These are phyloP conservation scores for Hypomyces rosellus DNA, from an alignment of 2,329 filamentous ascomycete species.

Conservation along the genomic window DNA sequence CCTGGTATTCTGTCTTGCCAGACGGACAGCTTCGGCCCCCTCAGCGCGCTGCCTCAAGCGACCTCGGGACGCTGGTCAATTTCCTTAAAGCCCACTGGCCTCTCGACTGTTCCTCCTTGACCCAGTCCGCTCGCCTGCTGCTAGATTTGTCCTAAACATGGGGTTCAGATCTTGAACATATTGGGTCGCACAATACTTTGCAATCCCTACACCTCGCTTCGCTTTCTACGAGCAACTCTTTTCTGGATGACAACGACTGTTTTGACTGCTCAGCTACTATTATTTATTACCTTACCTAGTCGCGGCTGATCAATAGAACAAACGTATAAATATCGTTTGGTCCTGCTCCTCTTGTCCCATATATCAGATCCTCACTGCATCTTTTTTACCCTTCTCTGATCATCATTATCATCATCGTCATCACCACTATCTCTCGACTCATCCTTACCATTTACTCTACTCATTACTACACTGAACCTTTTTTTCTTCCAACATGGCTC, in stretches of 20 bases:
- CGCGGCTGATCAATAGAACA: neutral
- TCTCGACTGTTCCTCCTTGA: conserved; percentile 4
- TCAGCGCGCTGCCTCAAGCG: conserved; percentile 9
- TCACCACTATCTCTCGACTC: neutral
- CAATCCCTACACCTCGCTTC: conserved; percentile 25
- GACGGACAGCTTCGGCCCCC: conserved; percentile 16
- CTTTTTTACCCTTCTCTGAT: neutral
- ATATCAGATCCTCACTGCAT: neutral
- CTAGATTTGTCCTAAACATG: conserved; percentile 29
- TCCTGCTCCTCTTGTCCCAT: neutral
- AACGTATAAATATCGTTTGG: conserved; percentile 1
- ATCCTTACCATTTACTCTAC: neutral
- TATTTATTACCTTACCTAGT: neutral
- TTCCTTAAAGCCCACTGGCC: conserved; percentile 8
- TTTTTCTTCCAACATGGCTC: conserved; percentile 22
- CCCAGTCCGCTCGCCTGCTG: conserved; percentile 24
- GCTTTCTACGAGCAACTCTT: conserved; percentile 6
- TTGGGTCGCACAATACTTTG: conserved; percentile 29
- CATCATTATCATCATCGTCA: no score
- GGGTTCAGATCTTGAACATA: conserved; percentile 31
- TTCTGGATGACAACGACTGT: conserved; percentile 8
- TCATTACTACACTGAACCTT: neutral
- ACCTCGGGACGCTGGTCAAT: conserved; percentile 3
- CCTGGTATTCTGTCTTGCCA: conserved; percentile 16
- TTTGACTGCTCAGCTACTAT: neutral